Evolutionary conservation across 2,329 filamentous ascomycete genomes (phyloP).

Genomic region (Tetracladium maxilliforme): DNA sequence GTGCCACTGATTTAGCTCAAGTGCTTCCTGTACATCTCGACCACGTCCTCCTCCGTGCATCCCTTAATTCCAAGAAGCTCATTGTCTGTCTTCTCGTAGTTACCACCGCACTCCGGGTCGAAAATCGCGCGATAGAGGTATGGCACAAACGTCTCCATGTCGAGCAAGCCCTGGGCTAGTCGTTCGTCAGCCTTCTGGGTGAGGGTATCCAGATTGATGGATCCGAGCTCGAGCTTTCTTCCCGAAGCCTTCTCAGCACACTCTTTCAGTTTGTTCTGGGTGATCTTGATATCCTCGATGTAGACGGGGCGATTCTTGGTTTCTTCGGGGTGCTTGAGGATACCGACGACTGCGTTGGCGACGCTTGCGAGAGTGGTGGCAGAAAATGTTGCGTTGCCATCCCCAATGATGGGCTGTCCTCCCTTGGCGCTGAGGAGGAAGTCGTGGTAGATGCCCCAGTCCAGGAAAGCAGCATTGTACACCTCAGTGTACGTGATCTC

Average conservation of each 20-base stretch:
- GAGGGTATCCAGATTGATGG: constrained; percentile 5
- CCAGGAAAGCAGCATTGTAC: constrained; percentile 39
- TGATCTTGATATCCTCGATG: constrained; percentile 25
- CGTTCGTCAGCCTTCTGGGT: constrained; percentile 7
- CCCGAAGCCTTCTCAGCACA: constrained; percentile 16
- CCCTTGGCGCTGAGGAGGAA: constrained; percentile 29
- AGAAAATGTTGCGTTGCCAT: constrained; percentile 33
- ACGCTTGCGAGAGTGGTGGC: constrained; percentile 29
- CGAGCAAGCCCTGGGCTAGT: constrained; percentile 11
- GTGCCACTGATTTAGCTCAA: no score
- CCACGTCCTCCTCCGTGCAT: constrained; percentile 22
- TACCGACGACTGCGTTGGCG: constrained; percentile 29
- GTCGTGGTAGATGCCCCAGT: constrained; percentile 30
- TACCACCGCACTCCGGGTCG: constrained; percentile 15
- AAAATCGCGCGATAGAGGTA: constrained; percentile 18
- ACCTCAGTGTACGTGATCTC: constrained; percentile 39
- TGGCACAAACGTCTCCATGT: constrained; percentile 13
- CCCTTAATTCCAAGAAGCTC: constrained; percentile 26
- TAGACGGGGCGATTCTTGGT: constrained; percentile 35
- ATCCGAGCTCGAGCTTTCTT: constrained; percentile 10
- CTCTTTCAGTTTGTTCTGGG: constrained; percentile 24
- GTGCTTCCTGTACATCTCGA: no score
- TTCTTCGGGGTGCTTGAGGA: constrained; percentile 30
- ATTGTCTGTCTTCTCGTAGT: constrained; percentile 21
- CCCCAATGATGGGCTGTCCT: constrained; percentile 24